Evolutionary conservation across 2,329 filamentous ascomycete genomes (phyloP).

Genomic region (Trichophyton simii): DNA sequence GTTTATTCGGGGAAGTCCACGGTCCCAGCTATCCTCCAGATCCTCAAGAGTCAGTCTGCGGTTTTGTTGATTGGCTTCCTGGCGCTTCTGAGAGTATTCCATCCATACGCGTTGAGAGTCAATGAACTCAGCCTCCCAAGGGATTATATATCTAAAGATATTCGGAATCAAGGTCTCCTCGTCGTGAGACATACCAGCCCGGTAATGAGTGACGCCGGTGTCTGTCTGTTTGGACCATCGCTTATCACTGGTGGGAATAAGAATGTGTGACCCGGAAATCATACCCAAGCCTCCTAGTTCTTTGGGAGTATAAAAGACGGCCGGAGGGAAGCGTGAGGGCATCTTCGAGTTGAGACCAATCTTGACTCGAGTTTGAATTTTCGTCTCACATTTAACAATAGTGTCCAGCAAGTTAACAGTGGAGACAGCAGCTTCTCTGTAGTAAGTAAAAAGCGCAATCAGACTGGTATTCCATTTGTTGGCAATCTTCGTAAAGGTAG

Average conservation of each 20-base stretch:
- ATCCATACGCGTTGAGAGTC: slow-evolving; percentile 99
- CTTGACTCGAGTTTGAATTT: slow-evolving; percentile 97
- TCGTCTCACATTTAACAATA: slow-evolving; percentile 98
- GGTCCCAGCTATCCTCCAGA: slow-evolving; percentile 95
- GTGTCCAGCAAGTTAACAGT: slow-evolving; percentile 90
- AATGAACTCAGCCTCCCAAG: slow-evolving; percentile 98
- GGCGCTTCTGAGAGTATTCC: slow-evolving; percentile 93
- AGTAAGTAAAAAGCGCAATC: slow-evolving; percentile 96
- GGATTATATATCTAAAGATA: slow-evolving; percentile 98
- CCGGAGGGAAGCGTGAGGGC: slow-evolving; percentile 95
- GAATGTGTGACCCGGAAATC: slow-evolving; percentile 96
- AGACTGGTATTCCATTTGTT: slow-evolving; percentile 99
- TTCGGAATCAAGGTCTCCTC: slow-evolving; percentile 97
- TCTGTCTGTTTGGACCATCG: slow-evolving; percentile 98
- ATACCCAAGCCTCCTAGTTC: slow-evolving; percentile 93
- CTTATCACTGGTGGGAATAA: slow-evolving; percentile 95
- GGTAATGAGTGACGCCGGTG: slow-evolving; percentile 90
- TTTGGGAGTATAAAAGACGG: slow-evolving; percentile 97
- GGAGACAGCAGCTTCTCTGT: slow-evolving; percentile 91
- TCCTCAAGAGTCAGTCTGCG: slow-evolving; percentile 88
- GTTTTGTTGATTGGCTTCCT: slow-evolving; percentile 96
- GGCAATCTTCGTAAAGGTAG: slow-evolving; percentile 98
- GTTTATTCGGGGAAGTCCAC: slow-evolving; percentile 93
- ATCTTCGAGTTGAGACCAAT: slow-evolving; percentile 98
- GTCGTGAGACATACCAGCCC: slow-evolving; percentile 94